Evolutionary conservation across 352 stramenopile species (phyloP).

Genomic region (Phytophthora megakarya): DNA sequence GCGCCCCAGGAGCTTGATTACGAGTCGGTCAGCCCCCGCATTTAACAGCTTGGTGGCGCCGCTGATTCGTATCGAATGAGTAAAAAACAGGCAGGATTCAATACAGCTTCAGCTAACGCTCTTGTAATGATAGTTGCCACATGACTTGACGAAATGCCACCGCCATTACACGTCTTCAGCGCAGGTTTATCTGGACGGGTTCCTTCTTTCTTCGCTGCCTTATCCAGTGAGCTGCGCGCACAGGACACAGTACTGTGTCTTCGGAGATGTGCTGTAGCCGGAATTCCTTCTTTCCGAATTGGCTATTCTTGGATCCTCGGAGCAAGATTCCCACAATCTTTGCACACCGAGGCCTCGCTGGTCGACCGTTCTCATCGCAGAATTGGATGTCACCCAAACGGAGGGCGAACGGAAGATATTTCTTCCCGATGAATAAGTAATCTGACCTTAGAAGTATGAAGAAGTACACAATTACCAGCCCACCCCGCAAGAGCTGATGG

Average conservation of each 20-base stretch:
- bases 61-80: constrained; percentile 1
- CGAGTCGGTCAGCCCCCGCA: constrained; percentile 1
- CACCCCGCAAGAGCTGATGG: neutral
- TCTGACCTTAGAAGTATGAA: neutral
- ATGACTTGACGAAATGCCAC: neutral
- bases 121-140: neutral
- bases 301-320: constrained; percentile 25
- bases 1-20: neutral
- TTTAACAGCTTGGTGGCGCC: constrained; percentile 1
- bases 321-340: constrained; percentile 21
- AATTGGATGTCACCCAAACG: constrained; percentile 11
- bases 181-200: neutral
- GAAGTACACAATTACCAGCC: neutral
- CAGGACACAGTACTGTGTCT: too few species aligned
- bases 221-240: too few species aligned
- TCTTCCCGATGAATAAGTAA: neutral
- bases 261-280: constrained; percentile 14
- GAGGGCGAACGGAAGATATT: constrained; percentile 7
- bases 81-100: constrained; percentile 2
- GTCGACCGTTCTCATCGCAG: neutral
- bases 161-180: neutral
- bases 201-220: too few species aligned
- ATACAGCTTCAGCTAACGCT: neutral
- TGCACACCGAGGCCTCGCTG: neutral
- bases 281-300: constrained; percentile 25